phyloP scores from a whole-genome alignment of 1,284 basidiomycete species.

The Cutaneotrichosporon mucoides region DNA sequence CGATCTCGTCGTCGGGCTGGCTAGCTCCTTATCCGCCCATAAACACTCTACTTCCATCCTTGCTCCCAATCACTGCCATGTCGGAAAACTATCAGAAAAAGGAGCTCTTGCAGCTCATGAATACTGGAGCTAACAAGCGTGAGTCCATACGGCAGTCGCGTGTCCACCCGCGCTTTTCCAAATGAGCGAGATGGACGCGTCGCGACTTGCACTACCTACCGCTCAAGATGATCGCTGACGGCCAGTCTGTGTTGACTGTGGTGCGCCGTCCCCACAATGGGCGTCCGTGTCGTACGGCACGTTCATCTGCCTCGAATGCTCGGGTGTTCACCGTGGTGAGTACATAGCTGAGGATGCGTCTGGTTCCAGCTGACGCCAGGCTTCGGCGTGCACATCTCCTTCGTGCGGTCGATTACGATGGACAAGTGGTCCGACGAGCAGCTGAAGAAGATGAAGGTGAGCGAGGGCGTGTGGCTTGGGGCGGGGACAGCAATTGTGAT shows the following conservation, averaged over 20 bases:
- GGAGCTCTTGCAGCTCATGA: constrained; percentile 63
- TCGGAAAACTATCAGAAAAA: constrained; percentile 64
- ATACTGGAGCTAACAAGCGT: constrained; percentile 66
- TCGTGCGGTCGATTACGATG: constrained; percentile 90
- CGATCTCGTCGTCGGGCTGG: no score
- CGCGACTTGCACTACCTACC: not conserved
- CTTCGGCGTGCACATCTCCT: constrained; percentile 56
- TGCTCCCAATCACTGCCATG: constrained; percentile 2
- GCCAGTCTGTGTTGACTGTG: constrained; percentile 68
- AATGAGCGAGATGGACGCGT: not conserved
- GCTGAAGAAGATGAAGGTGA: constrained; percentile 80
- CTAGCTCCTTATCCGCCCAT: no score
- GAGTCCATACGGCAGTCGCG: constrained; percentile 14
- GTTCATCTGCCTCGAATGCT: constrained; percentile 87
- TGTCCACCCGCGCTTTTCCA: no score
- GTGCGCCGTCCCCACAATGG: constrained; percentile 85
- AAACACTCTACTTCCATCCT: not conserved
- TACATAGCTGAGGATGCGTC: not conserved
- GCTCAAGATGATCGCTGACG: not conserved
- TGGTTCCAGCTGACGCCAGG: constrained; percentile 15
- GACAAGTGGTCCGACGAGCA: constrained; percentile 92
- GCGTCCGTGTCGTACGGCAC: constrained; percentile 64
- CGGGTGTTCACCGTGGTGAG: constrained; percentile 79
- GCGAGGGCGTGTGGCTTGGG: not conserved
- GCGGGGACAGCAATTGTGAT: no score